Conservation (phyloP, 2,329 filamentous ascomycete species). For the Fusarium lyarnte region DNA sequence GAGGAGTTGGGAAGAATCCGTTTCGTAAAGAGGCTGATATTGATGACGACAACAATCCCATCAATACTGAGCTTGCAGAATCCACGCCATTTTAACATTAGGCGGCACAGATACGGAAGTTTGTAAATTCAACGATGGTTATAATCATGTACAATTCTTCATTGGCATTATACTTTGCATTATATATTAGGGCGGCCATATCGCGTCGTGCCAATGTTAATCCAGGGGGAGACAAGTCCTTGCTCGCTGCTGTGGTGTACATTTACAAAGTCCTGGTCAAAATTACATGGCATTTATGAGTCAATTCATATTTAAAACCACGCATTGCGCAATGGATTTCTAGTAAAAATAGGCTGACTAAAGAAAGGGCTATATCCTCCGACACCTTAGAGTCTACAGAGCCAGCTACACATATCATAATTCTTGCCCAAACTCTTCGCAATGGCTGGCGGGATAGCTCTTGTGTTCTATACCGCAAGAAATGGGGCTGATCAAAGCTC, state of each 20-base stretch:
- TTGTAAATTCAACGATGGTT: not conserved
- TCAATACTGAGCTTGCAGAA: conserved; percentile 48
- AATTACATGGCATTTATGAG: not conserved
- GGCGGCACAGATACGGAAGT: not conserved
- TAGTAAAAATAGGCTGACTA: conserved; percentile 35
- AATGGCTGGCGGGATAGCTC: not conserved
- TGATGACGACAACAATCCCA: conserved; percentile 50
- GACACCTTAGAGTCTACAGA: conserved; percentile 42
- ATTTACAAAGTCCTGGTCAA: not conserved
- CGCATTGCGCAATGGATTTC: conserved; percentile 30
- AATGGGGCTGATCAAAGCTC: not conserved
- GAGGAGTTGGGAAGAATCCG: conserved; percentile 58
- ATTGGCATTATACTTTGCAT: not conserved
- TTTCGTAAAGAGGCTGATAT: conserved; percentile 58
- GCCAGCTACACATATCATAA: conserved; percentile 34
- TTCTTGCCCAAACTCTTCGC: not conserved
- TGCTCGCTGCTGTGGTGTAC: not conserved
- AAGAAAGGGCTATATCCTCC: conserved; percentile 36
- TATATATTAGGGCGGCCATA: not conserved
- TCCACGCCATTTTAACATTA: conserved; percentile 4
- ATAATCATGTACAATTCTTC: not conserved
- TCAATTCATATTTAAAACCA: not conserved
- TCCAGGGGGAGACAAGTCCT: not conserved
- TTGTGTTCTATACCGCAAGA: not conserved
- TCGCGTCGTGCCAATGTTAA: not conserved